Conservation (phyloP, 768 basidiomycete species). For the Pisolithus orientalis region DNA sequence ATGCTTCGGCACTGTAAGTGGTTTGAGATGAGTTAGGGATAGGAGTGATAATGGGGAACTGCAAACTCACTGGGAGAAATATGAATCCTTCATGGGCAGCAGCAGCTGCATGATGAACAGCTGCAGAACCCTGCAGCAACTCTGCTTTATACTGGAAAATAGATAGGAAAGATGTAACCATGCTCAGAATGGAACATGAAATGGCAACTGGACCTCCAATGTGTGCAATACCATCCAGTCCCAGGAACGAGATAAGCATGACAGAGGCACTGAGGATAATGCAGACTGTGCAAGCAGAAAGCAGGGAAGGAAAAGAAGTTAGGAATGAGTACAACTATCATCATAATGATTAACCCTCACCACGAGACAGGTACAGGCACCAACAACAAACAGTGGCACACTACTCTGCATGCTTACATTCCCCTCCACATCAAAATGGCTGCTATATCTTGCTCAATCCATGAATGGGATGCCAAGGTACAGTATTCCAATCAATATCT, state of each 20-base stretch:
- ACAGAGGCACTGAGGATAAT: constrained; percentile 76
- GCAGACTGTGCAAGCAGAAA: constrained; percentile 50
- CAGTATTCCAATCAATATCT: no score
- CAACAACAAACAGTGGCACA: constrained; percentile 55
- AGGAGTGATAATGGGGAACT: constrained; percentile 21
- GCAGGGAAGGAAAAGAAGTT: background rate
- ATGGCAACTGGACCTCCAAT: no score
- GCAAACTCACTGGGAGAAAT: no score
- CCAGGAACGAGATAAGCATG: constrained; percentile 75
- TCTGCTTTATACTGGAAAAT: no score
- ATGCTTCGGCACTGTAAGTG: constrained; percentile 41
- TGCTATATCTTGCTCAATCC: constrained; percentile 18
- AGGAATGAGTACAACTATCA: constrained; percentile 14
- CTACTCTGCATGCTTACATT: constrained; percentile 35
- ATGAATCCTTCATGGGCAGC: no score
- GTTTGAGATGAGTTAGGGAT: constrained; percentile 3
- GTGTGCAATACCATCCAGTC: constrained; percentile 50
- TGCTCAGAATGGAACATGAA: no score
- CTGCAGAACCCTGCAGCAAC: no score
- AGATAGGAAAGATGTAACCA: no score
- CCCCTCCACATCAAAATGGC: constrained; percentile 53
- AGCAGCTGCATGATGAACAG: no score
- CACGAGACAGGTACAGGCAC: constrained; percentile 59
- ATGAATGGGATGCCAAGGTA: no score
- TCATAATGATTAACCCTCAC: constrained; percentile 32